A percentile compares a stretch with the other conserved stretches of the same genome.
These are phyloP conservation scores for Oryza meyeriana DNA, from an alignment of 176 grass and related monocot genomes.

Conservation along the genomic window DNA sequence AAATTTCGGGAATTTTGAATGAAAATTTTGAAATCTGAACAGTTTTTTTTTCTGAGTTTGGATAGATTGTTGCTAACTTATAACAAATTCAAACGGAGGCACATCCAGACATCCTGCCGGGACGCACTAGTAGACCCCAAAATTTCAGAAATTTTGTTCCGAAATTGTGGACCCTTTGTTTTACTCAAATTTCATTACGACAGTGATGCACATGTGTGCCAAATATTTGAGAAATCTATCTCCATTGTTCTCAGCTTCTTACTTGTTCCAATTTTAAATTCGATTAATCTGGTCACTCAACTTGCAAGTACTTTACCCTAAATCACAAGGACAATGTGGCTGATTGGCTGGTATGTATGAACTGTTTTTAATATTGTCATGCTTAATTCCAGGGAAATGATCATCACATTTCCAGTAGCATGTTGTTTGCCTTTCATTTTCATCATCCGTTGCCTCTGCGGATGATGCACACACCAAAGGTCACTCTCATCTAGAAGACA, in stretches of 20 bases:
- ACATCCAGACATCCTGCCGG: not conserved
- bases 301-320: not conserved
- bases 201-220: not conserved
- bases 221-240: not conserved
- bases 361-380: not conserved
- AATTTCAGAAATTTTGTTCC: no score
- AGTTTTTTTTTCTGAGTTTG: not conserved
- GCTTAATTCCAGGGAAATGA: constrained; percentile 6
- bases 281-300: not conserved
- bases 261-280: not conserved
- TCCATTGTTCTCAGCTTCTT: not conserved
- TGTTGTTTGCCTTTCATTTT: constrained; percentile 41
- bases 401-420: not conserved
- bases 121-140: no score
- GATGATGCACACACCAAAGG: constrained; percentile 1
- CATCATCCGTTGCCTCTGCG: constrained; percentile 6
- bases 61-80: not conserved
- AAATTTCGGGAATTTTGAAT: not conserved
- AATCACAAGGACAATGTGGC: not conserved
- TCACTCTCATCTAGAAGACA: constrained; percentile 3
- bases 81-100: not conserved
- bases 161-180: not conserved
- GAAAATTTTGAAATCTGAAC: not conserved
- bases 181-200: not conserved
- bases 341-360: not conserved